These are phyloP conservation scores for Russula sp. DNA, from an alignment of 768 basidiomycete genomes.

Conservation along the genomic window DNA sequence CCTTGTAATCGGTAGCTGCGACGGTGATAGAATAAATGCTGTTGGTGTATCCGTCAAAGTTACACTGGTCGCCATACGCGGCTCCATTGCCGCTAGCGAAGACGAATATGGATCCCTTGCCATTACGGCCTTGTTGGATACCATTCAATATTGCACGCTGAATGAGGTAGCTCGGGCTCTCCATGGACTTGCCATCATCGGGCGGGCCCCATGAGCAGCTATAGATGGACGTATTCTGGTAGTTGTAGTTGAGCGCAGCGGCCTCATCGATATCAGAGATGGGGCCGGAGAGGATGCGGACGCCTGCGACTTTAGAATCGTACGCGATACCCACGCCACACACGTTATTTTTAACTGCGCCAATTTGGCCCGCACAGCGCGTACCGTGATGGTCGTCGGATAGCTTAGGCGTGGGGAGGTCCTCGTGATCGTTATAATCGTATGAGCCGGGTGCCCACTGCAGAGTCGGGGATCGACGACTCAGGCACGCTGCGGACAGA, in stretches of 20 bases:
- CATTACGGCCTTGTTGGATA: conserved; percentile 79
- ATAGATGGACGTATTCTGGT: conserved; percentile 86
- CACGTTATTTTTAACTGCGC: conserved; percentile 84
- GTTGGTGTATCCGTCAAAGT: conserved; percentile 99
- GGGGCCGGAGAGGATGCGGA: conserved; percentile 91
- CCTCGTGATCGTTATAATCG: conserved; percentile 92
- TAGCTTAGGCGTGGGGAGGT: conserved; percentile 80
- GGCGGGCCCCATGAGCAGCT: conserved; percentile 99
- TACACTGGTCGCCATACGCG: conserved; percentile 88
- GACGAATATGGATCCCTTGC: conserved; percentile 91
- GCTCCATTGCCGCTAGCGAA: conserved; percentile 98
- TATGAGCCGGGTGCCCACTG: conserved; percentile 86
- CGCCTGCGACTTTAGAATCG: conserved; percentile 83
- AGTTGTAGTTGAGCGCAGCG: conserved; percentile 89
- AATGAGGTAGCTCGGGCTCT: conserved; percentile 86
- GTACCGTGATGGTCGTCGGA: conserved; percentile 96
- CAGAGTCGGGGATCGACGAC: neutral
- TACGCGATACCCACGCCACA: conserved; percentile 96
- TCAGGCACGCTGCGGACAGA: neutral
- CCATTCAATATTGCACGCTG: conserved; percentile 93
- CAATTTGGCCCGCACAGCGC: conserved; percentile 95
- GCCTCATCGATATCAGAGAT: conserved; percentile 97
- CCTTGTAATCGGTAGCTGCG: conserved; percentile 90
- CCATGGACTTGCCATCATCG: conserved; percentile 92
- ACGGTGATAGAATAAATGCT: conserved; percentile 96